phyloP scores from a whole-genome alignment of 345 rosid genomes.

The Cardiospermum halicacabum region DNA sequence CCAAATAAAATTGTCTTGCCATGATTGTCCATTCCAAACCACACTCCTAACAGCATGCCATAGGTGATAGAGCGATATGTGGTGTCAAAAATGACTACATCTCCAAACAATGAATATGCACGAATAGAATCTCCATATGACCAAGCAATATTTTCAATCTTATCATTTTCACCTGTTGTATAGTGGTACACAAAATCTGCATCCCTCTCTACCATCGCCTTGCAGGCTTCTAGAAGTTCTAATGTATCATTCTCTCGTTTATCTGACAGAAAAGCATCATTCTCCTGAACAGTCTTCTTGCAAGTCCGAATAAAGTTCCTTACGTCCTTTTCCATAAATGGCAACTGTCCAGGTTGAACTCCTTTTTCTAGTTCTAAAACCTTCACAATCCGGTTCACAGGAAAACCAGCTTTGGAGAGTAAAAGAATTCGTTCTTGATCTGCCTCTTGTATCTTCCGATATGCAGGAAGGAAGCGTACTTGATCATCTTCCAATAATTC shows the following conservation, averaged over 20 bases:
- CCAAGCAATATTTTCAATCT: conserved; percentile 86
- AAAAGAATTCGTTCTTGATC: conserved; percentile 89
- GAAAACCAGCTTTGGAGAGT: conserved; percentile 91
- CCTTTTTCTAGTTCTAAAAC: conserved; percentile 86
- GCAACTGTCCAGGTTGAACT: conserved; percentile 76
- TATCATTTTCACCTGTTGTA: conserved; percentile 58
- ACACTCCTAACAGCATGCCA: conserved; percentile 73
- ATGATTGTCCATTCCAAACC: conserved; percentile 70
- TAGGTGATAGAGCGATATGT: conserved; percentile 72
- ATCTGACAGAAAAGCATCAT: conserved; percentile 71
- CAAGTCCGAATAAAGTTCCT: conserved; percentile 84
- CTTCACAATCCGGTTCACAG: conserved; percentile 82
- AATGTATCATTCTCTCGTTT: conserved; percentile 63
- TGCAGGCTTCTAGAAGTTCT: conserved; percentile 80
- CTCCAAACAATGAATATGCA: conserved; percentile 61
- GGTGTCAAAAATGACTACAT: conserved; percentile 74
- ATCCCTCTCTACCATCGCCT: conserved; percentile 64
- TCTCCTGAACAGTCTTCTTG: conserved; percentile 81
- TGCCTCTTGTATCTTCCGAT: conserved; percentile 77
- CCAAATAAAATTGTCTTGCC: conserved; percentile 74
- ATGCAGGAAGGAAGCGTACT: conserved; percentile 89
- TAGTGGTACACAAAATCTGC: conserved; percentile 55
- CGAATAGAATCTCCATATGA: conserved; percentile 62
- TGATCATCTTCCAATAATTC: conserved; percentile 92
- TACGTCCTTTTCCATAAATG: conserved; percentile 90